These are phyloP conservation scores for Francoa sonchifolia DNA, from an alignment of 441 rosid genomes.

Conservation along the genomic window DNA sequence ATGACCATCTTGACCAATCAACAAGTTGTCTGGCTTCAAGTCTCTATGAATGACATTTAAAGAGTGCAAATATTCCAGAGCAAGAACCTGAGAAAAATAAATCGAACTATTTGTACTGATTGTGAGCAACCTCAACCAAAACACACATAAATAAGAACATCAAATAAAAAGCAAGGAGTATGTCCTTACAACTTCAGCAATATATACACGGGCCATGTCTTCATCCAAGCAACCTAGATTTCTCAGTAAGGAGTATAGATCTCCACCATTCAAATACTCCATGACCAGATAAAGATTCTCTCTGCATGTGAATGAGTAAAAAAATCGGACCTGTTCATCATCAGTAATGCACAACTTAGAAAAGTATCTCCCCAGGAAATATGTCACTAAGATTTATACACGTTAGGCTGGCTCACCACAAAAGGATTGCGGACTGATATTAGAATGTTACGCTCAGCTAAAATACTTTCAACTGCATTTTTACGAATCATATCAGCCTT, in stretches of 20 bases:
- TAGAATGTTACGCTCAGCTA: constrained; percentile 86
- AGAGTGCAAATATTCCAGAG: constrained; percentile 95
- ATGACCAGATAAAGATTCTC: constrained; percentile 94
- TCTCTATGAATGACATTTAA: constrained; percentile 90
- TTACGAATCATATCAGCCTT: constrained; percentile 96
- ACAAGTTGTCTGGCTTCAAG: constrained; percentile 94
- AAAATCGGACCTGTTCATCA: constrained; percentile 78
- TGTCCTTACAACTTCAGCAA: constrained; percentile 92
- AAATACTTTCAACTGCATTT: constrained; percentile 94
- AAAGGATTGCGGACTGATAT: constrained; percentile 93
- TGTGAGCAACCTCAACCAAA: constrained; percentile 20
- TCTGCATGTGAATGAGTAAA: constrained; percentile 96
- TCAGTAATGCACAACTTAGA: constrained; percentile 23
- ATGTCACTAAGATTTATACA: constrained; percentile 4
- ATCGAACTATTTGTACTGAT: constrained; percentile 23
- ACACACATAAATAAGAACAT: background rate
- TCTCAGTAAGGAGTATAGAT: constrained; percentile 81
- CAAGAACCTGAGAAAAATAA: constrained; percentile 74
- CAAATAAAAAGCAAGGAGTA: constrained; percentile 2
- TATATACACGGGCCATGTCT: constrained; percentile 80
- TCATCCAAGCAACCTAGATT: constrained; percentile 91
- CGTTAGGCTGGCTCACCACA: constrained; percentile 50
- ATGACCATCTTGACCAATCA: constrained; percentile 97
- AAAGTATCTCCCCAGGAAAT: constrained; percentile 11
- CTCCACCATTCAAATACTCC: constrained; percentile 99